Base-by-base conservation (phyloP, 306 rosid genomes). In the Corylus americana region DNA sequence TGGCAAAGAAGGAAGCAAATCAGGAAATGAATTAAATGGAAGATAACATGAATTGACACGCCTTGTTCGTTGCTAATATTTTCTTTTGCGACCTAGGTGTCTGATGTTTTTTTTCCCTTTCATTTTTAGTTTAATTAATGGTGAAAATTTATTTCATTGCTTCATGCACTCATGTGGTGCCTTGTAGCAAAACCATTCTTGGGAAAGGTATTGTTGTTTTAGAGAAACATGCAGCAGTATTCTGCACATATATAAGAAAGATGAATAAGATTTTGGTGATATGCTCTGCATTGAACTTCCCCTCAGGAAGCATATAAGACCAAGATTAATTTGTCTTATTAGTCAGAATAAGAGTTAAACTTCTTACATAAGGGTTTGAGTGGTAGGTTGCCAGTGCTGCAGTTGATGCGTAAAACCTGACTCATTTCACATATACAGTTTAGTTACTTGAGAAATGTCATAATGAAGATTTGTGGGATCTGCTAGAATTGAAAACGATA, bases 401-500 rank as follows among this genome's bases (percentile, higher is more conserved):
- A 10, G 25, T 67, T 67, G 50, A 67, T 39, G 72, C 27, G 17
- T 35, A 7, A 18, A 39, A 45, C 47, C 44, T 74, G 68, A 70
- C 48, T 29, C 2, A 42, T 69, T 27, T 59, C 31, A 20, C 7
- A 20, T 39, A 25, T 64, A 16, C 13, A 31, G 14, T 47, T 44
- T 31, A 14, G 70, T 55, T 67, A 18, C 47, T 13, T 5, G 20
- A 68, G 51, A 53, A 73, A 25, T 73, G 67, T 29, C 39, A 4
- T 35, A 45, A 14, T 11, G 55, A 35, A 53, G 71, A 16, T 37
- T 54, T 55, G 12, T 50, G 47, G 27, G 50, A 57, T 17, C 37
- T 66, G 48, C 70, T 80, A 64, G 78, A 49, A 39, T 22, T 73
- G 59, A 74, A 71, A 77, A 75, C 64, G 64, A 45, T 61, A 48